phyloP scores from a whole-genome alignment of 352 stramenopile genomes.

The Globisporangium nodosum region DNA sequence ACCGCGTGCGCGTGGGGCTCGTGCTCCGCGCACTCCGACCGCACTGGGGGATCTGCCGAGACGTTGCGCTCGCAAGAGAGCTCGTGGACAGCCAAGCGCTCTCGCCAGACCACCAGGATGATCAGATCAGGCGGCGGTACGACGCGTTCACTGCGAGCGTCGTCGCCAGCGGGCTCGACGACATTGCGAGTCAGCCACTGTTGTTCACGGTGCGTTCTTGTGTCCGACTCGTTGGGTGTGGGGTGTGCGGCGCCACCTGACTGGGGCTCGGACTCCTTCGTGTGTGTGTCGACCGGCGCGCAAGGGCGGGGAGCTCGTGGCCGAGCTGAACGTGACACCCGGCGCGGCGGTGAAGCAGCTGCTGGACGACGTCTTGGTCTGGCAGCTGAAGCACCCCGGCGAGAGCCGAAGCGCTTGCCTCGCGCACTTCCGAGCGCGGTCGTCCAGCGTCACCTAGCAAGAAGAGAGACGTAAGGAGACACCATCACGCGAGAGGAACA shows the following conservation, averaged over 20 bases:
- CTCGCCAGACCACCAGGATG: not conserved
- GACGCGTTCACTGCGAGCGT: conserved; percentile 13
- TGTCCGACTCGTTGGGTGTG: not conserved
- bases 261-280: conserved; percentile 5
- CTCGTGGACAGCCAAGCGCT: conserved; percentile 15
- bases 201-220: conserved; percentile 10
- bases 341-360: conserved; percentile 55
- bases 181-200: conserved; percentile 21
- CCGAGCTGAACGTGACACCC: conserved; percentile 43
- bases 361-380: conserved; percentile 50
- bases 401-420: conserved; percentile 53
- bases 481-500: no score
- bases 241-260: not conserved
- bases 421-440: conserved; percentile 22
- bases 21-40: conserved; percentile 43
- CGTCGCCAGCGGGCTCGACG: conserved; percentile 7
- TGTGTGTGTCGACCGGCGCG: conserved; percentile 2
- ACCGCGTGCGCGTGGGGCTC: conserved; percentile 41
- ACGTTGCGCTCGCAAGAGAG: conserved; percentile 46
- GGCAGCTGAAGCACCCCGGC: conserved; percentile 51
- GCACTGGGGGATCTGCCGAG: conserved; percentile 49
- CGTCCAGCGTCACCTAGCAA: not conserved
- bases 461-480: not conserved
- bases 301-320: conserved; percentile 69
- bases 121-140: conserved; percentile 14